A percentile compares a stretch with the other conserved stretches of the same genome.
phyloP scores from a whole-genome alignment of 2,329 filamentous ascomycete species.

The Penicillium occitanis region DNA sequence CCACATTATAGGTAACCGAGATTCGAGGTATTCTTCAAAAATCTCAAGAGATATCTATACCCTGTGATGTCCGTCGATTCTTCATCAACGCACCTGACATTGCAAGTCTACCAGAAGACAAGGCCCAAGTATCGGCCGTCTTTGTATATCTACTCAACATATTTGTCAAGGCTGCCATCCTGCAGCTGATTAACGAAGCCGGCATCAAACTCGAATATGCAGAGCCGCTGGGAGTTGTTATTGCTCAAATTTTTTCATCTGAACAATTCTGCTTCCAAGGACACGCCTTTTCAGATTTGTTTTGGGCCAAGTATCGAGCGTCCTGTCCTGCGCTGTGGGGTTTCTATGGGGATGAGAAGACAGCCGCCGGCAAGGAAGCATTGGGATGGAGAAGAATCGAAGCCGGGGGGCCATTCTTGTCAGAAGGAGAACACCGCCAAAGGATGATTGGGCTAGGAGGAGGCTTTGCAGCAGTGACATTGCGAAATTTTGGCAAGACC shows the following conservation, averaged over 20 bases:
- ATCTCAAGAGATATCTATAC: conserved; percentile 55
- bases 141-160: conserved; percentile 76
- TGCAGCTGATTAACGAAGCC: conserved; percentile 68
- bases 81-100: conserved; percentile 16
- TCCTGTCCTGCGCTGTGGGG: conserved; percentile 85
- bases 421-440: conserved; percentile 72
- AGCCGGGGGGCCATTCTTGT: conserved; percentile 57
- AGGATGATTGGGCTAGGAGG: conserved; percentile 80
- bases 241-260: conserved; percentile 71
- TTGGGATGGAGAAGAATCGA: conserved; percentile 71
- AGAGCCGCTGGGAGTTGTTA: conserved; percentile 75
- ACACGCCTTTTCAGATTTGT: conserved; percentile 71
- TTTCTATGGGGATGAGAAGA: conserved; percentile 72
- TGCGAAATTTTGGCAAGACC: conserved; percentile 76
- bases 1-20: conserved; percentile 42
- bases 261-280: conserved; percentile 67
- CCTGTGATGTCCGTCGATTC: conserved; percentile 50
- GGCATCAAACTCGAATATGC: conserved; percentile 64
- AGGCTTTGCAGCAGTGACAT: conserved; percentile 77
- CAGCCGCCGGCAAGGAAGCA: conserved; percentile 62
- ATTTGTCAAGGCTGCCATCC: conserved; percentile 70
- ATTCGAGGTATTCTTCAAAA: conserved; percentile 56
- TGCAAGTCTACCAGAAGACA: conserved; percentile 52
- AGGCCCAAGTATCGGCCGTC: conserved; percentile 60
- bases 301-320: conserved; percentile 81